phyloP scores from a whole-genome alignment of 352 stramenopile species.

The Phytophthora palmivora region DNA sequence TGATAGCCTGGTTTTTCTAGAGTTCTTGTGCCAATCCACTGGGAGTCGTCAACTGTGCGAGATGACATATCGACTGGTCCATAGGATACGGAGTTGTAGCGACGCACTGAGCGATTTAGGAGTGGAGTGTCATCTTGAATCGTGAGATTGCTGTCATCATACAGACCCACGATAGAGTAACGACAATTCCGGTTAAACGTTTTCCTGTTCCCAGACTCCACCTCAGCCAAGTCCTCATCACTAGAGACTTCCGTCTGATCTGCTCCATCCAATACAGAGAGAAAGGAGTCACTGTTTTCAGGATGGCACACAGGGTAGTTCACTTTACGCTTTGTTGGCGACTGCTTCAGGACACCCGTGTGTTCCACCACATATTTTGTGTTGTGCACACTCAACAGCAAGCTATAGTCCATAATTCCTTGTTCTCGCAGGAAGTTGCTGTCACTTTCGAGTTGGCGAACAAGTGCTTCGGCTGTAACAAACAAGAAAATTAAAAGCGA shows the following conservation, averaged over 20 bases:
- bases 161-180: conserved; percentile 67
- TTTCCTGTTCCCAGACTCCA: conserved; percentile 57
- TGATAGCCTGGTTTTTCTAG: conserved; percentile 76
- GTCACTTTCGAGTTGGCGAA: conserved; percentile 73
- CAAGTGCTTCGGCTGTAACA: conserved; percentile 54
- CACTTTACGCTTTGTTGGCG: conserved; percentile 75
- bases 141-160: conserved; percentile 45
- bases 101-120: conserved; percentile 30
- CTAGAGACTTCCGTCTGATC: conserved; percentile 49
- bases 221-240: conserved; percentile 63
- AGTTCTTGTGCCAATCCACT: conserved; percentile 68
- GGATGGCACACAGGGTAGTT: conserved; percentile 77
- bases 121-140: conserved; percentile 59
- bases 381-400: conserved; percentile 87
- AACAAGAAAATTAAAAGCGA: not conserved
- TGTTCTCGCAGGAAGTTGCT: conserved; percentile 77
- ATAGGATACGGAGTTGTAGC: conserved; percentile 65
- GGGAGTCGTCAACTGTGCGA: conserved; percentile 33
- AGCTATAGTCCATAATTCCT: conserved; percentile 92
- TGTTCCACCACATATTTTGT: conserved; percentile 88
- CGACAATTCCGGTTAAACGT: conserved; percentile 75
- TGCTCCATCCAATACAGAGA: conserved; percentile 41
- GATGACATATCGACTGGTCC: conserved; percentile 28
- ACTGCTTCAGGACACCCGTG: conserved; percentile 48
- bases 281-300: conserved; percentile 52